These are phyloP conservation scores for Ceratobasidium sp. DNA, from an alignment of 1,284 basidiomycete species.

Conservation along the genomic window DNA sequence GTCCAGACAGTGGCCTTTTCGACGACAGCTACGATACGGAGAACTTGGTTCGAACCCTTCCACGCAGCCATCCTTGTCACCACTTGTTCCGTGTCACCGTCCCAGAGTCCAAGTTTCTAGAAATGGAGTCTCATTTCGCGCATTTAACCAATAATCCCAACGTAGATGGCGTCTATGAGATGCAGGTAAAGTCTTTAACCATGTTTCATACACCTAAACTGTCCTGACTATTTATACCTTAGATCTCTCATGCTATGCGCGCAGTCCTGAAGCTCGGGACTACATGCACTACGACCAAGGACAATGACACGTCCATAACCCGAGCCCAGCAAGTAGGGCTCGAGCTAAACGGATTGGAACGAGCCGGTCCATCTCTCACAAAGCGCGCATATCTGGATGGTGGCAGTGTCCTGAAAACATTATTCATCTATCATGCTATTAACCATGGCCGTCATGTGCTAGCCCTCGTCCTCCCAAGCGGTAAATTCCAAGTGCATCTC, in stretches of 20 bases:
- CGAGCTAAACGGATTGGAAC: conserved; percentile 82
- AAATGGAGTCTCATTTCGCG: conserved; percentile 88
- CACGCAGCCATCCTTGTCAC: conserved; percentile 74
- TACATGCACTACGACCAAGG: conserved; percentile 73
- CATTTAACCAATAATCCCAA: conserved; percentile 92
- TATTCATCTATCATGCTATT: conserved; percentile 85
- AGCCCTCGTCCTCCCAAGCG: conserved; percentile 81
- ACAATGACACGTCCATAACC: conserved; percentile 72
- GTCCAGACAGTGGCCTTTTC: conserved; percentile 70
- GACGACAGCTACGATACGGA: conserved; percentile 73
- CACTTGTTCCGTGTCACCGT: conserved; percentile 87
- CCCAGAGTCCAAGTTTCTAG: conserved; percentile 80
- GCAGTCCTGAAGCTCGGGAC: conserved; percentile 85
- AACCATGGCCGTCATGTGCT: conserved; percentile 86
- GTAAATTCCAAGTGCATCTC: conserved; percentile 78
- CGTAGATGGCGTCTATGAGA: conserved; percentile 94
- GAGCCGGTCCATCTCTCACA: conserved; percentile 62
- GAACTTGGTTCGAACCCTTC: conserved; percentile 78
- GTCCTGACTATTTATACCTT: neutral
- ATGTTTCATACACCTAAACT: conserved; percentile 1
- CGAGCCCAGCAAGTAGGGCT: conserved; percentile 84
- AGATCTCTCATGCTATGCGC: conserved; percentile 86
- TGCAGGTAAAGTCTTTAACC: conserved; percentile 64
- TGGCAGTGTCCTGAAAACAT: conserved; percentile 75
- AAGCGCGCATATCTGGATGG: conserved; percentile 77